A percentile compares a stretch with the other conserved stretches of the same genome.
Evolutionary conservation across 176 grass and related monocot genomes (phyloP).

Genomic region (Carex cristatella): DNA sequence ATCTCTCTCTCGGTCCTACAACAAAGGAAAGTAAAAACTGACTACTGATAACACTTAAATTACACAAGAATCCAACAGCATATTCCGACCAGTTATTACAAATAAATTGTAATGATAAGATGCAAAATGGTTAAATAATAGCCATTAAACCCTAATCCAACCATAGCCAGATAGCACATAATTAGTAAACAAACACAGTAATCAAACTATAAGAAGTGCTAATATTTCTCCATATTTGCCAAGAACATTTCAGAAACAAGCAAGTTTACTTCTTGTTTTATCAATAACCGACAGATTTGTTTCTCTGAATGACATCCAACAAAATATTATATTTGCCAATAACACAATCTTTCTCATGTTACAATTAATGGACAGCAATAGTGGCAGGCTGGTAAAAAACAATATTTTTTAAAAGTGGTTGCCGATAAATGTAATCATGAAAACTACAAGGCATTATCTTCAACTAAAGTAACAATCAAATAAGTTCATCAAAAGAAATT

Average conservation of each 20-base stretch:
- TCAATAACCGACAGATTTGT: background rate
- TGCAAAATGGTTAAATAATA: background rate
- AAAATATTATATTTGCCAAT: background rate
- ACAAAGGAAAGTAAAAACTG: constrained; percentile 4
- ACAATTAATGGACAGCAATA: too few species aligned
- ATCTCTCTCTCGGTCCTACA: constrained; percentile 78
- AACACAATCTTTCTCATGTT: too few species aligned
- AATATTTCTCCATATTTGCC: background rate
- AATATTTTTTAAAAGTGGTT: background rate
- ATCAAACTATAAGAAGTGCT: background rate
- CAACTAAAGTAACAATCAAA: background rate
- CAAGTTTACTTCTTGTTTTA: background rate
- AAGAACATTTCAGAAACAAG: background rate
- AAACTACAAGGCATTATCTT: background rate
- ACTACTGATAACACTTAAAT: background rate
- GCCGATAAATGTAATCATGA: background rate
- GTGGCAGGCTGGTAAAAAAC: too few species aligned
- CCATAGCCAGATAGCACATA: background rate
- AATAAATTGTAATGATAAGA: background rate
- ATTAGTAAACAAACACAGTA: background rate
- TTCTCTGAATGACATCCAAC: background rate
- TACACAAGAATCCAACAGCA: background rate
- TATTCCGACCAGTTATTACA: background rate
- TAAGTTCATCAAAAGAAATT: constrained; percentile 13
- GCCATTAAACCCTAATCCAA: background rate